These are phyloP conservation scores for Pseudocercospora fijiensis DNA, from an alignment of 2,329 filamentous ascomycete genomes.

Conservation along the genomic window DNA sequence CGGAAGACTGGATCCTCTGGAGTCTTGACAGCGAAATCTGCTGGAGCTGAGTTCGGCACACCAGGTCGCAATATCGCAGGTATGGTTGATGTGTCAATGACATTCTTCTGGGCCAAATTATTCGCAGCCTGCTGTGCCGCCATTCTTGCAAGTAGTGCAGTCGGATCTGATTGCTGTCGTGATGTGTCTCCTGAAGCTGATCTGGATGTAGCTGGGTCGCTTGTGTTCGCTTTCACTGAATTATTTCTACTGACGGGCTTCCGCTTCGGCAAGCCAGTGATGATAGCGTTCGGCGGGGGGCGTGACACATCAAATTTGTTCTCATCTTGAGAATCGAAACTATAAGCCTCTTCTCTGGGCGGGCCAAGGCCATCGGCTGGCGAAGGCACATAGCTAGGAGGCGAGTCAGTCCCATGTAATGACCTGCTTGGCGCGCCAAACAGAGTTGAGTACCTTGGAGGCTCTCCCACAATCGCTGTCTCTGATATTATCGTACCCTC, in stretches of 20 bases:
- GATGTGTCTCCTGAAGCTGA: conserved; percentile 1
- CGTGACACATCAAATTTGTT: conserved; percentile 6
- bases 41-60: conserved; percentile 3
- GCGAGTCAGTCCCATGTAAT: conserved; percentile 39
- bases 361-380: conserved; percentile 45
- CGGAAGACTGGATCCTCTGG: conserved; percentile 30
- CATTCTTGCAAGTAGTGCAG: conserved; percentile 25
- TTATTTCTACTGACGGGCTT: conserved; percentile 17
- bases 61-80: conserved; percentile 5
- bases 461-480: conserved; percentile 41
- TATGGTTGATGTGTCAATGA: conserved; percentile 10
- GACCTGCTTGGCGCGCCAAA: conserved; percentile 40
- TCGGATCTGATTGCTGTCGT: conserved; percentile 13
- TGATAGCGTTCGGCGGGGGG: conserved; percentile 7
- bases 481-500: conserved; percentile 7
- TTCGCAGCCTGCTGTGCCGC: conserved; percentile 26
- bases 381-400: conserved; percentile 41
- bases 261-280: conserved; percentile 16
- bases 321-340: conserved; percentile 14
- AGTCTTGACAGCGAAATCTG: conserved; percentile 15
- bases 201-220: not conserved
- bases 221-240: conserved; percentile 16
- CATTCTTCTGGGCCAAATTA: conserved; percentile 18
- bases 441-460: conserved; percentile 48
- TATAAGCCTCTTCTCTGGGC: conserved; percentile 27